Evolutionary conservation across 768 basidiomycete genomes (phyloP).

Genomic region (Agrocybe chaxingu): DNA sequence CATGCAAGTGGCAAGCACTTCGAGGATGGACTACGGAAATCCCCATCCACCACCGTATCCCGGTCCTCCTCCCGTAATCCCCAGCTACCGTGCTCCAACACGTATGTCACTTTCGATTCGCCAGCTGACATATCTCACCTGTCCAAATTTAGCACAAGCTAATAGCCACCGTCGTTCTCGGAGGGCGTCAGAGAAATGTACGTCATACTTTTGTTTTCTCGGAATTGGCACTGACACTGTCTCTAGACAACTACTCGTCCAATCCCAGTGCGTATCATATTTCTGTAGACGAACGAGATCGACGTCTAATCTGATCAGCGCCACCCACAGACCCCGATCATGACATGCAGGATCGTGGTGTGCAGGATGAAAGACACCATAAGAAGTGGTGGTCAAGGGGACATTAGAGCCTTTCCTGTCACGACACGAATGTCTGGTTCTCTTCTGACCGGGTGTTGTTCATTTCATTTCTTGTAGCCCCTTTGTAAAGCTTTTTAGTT

Average conservation of each 20-base stretch:
- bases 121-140: constrained; percentile 1
- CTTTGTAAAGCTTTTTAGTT: constrained; percentile 8
- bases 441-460: constrained; percentile 8
- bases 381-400: constrained; percentile 17
- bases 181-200: constrained; percentile 20
- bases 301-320: constrained; percentile 3
- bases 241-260: constrained; percentile 12
- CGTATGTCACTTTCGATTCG: constrained; percentile 16
- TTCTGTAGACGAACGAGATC: neutral
- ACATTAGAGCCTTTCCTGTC: constrained; percentile 1
- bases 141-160: constrained; percentile 9
- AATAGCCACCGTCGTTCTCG: constrained; percentile 14
- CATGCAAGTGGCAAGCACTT: constrained; percentile 6
- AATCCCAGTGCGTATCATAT: constrained; percentile 8
- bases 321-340: constrained; percentile 8
- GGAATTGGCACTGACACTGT: constrained; percentile 7
- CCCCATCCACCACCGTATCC: constrained; percentile 23
- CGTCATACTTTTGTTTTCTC: constrained; percentile 3
- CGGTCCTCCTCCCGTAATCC: constrained; percentile 6
- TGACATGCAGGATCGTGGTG: constrained; percentile 7
- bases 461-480: constrained; percentile 2
- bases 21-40: constrained; percentile 17
- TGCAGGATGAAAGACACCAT: constrained; percentile 13
- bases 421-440: neutral
- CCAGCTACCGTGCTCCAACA: constrained; percentile 9